Conservation (phyloP, 2,329 filamentous ascomycete genomes). For the Penicillium crustosum region DNA sequence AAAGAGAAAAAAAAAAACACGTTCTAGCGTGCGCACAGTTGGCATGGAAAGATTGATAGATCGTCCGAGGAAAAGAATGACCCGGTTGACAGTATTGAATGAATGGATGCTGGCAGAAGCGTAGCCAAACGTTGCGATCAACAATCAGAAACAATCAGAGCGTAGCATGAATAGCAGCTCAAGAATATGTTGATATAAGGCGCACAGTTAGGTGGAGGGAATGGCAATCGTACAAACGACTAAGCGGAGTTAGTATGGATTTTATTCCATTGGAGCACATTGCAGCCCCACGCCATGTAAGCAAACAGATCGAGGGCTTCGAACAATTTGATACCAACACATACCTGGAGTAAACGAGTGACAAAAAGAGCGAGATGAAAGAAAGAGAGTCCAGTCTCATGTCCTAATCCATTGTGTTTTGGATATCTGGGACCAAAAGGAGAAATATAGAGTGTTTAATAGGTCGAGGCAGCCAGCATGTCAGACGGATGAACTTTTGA, state of each 20-base stretch:
- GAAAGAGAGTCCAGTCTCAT: conserved; percentile 5
- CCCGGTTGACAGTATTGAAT: conserved; percentile 1
- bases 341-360: conserved; percentile 20
- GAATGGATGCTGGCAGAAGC: background rate
- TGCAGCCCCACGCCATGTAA: background rate
- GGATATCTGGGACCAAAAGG: conserved; percentile 2
- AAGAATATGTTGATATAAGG: background rate
- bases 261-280: background rate
- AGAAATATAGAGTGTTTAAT: conserved; percentile 3
- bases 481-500: conserved; percentile 2
- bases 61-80: conserved; percentile 7
- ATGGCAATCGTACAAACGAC: background rate
- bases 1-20: conserved; percentile 8
- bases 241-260: background rate
- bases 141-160: conserved; percentile 1
- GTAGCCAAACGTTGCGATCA: background rate
- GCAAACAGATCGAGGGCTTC: background rate
- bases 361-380: conserved; percentile 6
- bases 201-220: background rate
- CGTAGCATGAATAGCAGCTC: background rate
- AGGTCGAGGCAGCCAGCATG: conserved; percentile 10
- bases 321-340: conserved; percentile 1
- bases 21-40: conserved; percentile 17
- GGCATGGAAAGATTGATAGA: conserved; percentile 6
- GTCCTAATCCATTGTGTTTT: conserved; percentile 24